Conservation (phyloP, 345 rosid genomes). For the Acer saccharum region DNA sequence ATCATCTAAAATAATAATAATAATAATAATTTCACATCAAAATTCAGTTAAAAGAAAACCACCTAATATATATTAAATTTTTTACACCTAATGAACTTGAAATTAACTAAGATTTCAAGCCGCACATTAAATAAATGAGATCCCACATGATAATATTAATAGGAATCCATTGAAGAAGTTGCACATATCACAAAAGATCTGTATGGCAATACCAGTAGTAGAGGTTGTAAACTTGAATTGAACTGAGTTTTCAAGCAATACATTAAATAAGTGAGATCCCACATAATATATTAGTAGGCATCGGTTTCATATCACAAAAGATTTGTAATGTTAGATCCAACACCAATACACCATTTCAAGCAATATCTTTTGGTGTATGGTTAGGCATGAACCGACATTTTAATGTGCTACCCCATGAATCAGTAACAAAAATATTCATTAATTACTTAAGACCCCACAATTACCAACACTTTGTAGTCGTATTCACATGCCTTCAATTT, state of each 20-base stretch:
- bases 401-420: not conserved
- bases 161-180: not conserved
- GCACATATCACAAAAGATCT: too few species aligned
- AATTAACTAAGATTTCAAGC: too few species aligned
- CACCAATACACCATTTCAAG: too few species aligned
- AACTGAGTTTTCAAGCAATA: not conserved
- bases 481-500: not conserved
- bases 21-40: too few species aligned
- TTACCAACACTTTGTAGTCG: not conserved
- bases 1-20: too few species aligned
- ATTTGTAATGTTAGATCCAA: too few species aligned
- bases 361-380: not conserved
- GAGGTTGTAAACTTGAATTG: not conserved
- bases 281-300: not conserved
- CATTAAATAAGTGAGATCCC: conserved; percentile 2
- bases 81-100: too few species aligned
- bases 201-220: too few species aligned
- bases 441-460: too few species aligned
- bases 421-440: too few species aligned
- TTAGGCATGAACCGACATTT: conserved; percentile 6
- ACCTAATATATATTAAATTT: too few species aligned
- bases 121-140: not conserved
- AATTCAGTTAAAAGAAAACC: too few species aligned
- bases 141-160: not conserved
- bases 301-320: not conserved